Evolutionary conservation across 768 basidiomycete species (phyloP), one percentile per base, ranked within the genome.

Genomic region (Rhizopogon vinicolor): DNA sequence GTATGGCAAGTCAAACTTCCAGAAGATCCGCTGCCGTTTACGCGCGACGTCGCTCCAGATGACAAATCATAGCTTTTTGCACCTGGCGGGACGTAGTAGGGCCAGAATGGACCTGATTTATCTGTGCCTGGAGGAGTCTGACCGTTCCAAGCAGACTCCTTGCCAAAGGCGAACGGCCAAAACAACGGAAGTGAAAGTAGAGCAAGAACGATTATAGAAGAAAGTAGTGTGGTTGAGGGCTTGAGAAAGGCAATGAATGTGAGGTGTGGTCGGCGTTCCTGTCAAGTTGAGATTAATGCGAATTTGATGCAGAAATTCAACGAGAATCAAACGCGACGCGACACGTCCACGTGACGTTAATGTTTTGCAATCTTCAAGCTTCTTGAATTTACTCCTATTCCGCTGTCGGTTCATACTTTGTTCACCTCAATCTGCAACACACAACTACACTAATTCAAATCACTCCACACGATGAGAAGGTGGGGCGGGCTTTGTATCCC

Each of bases 41-140:
- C 64, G 66, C 25, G 76, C 63, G 44, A 56, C 45, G 1, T 58
- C 16, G 58, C 64, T 72, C 63, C 75, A 82, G 87, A 90, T 35
- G 78, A 73, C 1, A 88, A 88, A 64, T 86, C 83, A 58, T 87
- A 87, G 60, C 79, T 74, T 75, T 82, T 86, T 6, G 87, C 78
- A 29, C 89, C 88, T 12, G 81, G 80, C 54, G 89, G 84, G 66
- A 88, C 84, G 63, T 85, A 91, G 73, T 82, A 91, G 0, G 88
- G 85, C 2, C 78, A 76, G 70, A 90, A 90, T 3, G 67, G 51
- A 1, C 72, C 62, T 16, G 74, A 74, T 42, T 66, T 70, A 12
- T 69, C 74, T 16, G 85, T 78, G 14, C 74, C 82, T 18, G 78
- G 75, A 0, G 63, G 68, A 6, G 78, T 74, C 60, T 82, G 74